phyloP scores from a whole-genome alignment of 2,329 filamentous ascomycete species.

The Aspergillus pseudoterreus region DNA sequence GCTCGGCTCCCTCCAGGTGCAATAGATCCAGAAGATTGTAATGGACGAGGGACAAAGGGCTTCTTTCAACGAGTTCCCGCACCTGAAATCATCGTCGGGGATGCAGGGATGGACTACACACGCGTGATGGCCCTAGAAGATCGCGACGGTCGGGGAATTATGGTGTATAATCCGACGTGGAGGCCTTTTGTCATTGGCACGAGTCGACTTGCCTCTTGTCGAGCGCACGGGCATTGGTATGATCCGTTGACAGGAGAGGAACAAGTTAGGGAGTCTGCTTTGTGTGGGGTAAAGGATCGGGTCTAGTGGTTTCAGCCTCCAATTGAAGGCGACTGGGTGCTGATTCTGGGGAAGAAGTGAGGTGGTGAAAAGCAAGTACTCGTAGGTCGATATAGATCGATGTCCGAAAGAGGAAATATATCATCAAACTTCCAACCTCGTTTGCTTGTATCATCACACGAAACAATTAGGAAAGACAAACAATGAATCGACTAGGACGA shows the following conservation, averaged over 20 bases:
- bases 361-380: no score
- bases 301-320: no score
- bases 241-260: neutral
- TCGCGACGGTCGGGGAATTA: neutral
- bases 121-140: slow-evolving; percentile 3
- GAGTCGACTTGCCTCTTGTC: neutral
- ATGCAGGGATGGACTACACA: slow-evolving; percentile 1
- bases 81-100: slow-evolving; percentile 3
- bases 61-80: slow-evolving; percentile 4
- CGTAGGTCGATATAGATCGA: no score
- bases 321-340: no score
- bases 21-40: slow-evolving; percentile 4
- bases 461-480: no score
- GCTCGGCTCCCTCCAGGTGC: slow-evolving; percentile 4
- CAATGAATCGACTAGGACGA: no score
- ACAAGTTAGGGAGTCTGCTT: no score
- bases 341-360: no score
- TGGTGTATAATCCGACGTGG: slow-evolving; percentile 6
- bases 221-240: neutral
- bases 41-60: neutral
- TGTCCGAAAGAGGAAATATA: no score
- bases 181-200: slow-evolving; percentile 2
- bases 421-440: no score
- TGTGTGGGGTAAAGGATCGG: no score
- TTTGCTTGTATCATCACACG: no score